Evolutionary conservation across 2,329 filamentous ascomycete species (phyloP).

Genomic region (Clonostachys chloroleuca): DNA sequence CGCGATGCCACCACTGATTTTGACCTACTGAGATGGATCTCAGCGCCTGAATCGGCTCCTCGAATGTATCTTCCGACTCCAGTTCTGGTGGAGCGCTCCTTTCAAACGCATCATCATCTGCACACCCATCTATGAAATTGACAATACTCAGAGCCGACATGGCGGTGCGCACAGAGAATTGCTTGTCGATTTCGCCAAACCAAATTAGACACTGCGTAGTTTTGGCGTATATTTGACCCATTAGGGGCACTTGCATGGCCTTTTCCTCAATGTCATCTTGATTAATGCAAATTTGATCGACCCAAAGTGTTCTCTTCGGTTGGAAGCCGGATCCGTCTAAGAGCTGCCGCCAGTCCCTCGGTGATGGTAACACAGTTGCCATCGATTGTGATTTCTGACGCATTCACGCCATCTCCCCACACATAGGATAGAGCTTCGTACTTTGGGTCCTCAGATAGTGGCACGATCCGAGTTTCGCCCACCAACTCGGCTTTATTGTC

Average conservation of each 20-base stretch:
- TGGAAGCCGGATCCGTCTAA: background rate
- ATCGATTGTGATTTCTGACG: background rate
- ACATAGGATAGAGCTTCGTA: background rate
- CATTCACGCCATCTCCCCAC: background rate
- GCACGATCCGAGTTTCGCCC: background rate
- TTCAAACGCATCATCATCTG: no score
- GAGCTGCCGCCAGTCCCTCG: background rate
- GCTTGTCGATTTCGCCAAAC: no score
- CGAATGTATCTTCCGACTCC: no score
- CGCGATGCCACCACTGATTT: no score
- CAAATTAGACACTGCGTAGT: background rate
- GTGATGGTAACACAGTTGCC: background rate
- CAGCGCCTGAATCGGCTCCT: no score
- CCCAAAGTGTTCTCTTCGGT: slow-evolving; percentile 6
- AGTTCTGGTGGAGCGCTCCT: no score
- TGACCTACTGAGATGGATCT: no score
- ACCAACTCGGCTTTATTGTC: no score
- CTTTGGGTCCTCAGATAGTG: background rate
- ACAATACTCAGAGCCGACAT: no score
- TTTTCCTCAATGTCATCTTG: slow-evolving; percentile 9
- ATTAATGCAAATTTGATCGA: slow-evolving; percentile 16
- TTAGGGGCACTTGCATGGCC: slow-evolving; percentile 11
- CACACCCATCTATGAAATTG: no score
- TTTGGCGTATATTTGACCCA: slow-evolving; percentile 11
- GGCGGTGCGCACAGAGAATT: no score